These are phyloP conservation scores for Naganishia sp. DNA, from an alignment of 1,284 basidiomycete genomes.

Conservation along the genomic window DNA sequence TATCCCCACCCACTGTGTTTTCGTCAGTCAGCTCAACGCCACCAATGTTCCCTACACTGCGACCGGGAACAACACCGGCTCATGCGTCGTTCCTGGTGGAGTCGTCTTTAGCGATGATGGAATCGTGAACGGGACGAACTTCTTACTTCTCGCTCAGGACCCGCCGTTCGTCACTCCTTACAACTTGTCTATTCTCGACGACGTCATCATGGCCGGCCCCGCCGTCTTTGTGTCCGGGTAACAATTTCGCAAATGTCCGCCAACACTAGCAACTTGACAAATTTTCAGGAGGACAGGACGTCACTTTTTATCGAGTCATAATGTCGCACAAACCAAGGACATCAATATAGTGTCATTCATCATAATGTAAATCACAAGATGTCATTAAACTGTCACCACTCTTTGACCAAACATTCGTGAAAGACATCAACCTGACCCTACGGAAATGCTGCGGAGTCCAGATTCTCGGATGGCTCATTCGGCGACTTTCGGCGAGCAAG, in stretches of 20 bases:
- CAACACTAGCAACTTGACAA: too few species aligned
- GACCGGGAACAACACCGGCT: conserved; percentile 54
- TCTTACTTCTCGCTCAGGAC: conserved; percentile 61
- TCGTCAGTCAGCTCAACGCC: conserved; percentile 65
- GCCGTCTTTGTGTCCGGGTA: conserved; percentile 59
- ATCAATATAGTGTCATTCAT: too few species aligned
- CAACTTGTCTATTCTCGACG: conserved; percentile 59
- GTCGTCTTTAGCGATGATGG: conserved; percentile 52
- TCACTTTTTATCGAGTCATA: too few species aligned
- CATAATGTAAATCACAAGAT: too few species aligned
- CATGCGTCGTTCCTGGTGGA: conserved; percentile 59
- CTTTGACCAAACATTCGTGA: too few species aligned
- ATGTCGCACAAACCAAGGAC: too few species aligned
- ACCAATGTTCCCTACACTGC: conserved; percentile 62
- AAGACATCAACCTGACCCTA: too few species aligned
- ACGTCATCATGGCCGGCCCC: conserved; percentile 63
- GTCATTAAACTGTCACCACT: too few species aligned
- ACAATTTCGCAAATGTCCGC: not conserved
- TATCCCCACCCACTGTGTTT: conserved; percentile 48
- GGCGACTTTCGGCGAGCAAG: too few species aligned
- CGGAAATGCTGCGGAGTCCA: too few species aligned
- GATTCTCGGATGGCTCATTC: too few species aligned
- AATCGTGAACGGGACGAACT: conserved; percentile 59
- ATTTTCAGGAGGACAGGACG: too few species aligned
- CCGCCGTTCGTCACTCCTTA: conserved; percentile 62